Percentiles rank a stretch among this genome's conserved stretches.
Evolutionary conservation across 2,329 filamentous ascomycete species (phyloP).

Genomic region (Furcasterigmium sp.): DNA sequence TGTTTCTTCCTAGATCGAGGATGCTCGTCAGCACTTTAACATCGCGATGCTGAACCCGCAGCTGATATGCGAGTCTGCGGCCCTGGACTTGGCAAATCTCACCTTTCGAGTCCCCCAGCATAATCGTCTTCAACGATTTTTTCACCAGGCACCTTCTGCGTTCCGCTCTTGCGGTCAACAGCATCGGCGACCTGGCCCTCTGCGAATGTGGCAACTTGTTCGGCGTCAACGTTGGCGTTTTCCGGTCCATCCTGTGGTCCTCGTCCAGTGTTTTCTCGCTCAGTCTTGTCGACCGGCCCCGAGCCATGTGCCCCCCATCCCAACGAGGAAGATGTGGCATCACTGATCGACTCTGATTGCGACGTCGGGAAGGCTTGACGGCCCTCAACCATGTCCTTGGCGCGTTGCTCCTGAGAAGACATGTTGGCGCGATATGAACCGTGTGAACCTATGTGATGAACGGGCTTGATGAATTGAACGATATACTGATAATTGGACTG

Average conservation of each 20-base stretch:
- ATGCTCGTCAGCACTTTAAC: background rate
- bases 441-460: no score
- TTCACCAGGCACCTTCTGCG: conserved; percentile 13
- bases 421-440: no score
- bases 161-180: conserved; percentile 16
- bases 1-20: conserved; percentile 14
- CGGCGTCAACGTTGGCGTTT: conserved; percentile 17
- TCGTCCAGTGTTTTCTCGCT: conserved; percentile 10
- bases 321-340: conserved; percentile 13
- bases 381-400: conserved; percentile 6
- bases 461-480: background rate
- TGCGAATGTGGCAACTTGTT: conserved; percentile 16
- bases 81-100: background rate
- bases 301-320: conserved; percentile 12
- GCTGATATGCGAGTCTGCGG: no score
- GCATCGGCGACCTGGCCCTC: conserved; percentile 20
- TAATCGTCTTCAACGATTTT: conserved; percentile 13
- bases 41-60: no score
- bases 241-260: background rate
- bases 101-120: conserved; percentile 14
- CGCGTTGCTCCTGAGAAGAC: conserved; percentile 2
- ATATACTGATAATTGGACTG: background rate
- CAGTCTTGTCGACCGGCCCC: conserved; percentile 12
- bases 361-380: conserved; percentile 7
- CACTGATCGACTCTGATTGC: conserved; percentile 4